These are phyloP conservation scores for apple (Malus domestica) DNA, from an alignment of 306 rosid species.

Conservation along the genomic window DNA sequence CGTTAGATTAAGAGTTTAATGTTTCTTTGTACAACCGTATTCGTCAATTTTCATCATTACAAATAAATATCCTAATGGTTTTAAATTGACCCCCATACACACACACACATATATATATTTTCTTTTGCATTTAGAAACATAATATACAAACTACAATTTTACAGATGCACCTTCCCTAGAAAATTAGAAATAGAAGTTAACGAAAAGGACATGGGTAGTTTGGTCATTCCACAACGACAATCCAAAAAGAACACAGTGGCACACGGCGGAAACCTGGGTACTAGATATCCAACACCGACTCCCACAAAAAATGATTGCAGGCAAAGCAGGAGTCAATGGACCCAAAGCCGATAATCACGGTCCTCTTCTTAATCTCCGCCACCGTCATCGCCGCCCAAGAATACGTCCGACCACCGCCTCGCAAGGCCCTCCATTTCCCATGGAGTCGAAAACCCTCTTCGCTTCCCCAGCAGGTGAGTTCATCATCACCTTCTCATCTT, in stretches of 20 bases:
- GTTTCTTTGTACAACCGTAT: too few relatives aligned
- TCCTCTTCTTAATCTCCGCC: slow-evolving; percentile 22
- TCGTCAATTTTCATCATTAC: too few relatives aligned
- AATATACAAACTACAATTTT: background rate
- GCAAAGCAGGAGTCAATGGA: slow-evolving; percentile 26
- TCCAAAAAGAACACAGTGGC: background rate
- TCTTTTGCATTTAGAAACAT: too few relatives aligned
- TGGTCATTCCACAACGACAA: background rate
- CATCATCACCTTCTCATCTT: background rate
- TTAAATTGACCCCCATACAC: too few relatives aligned
- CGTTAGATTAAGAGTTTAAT: too few relatives aligned
- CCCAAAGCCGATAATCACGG: slow-evolving; percentile 15
- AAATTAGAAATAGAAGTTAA: background rate
- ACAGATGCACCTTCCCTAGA: background rate
- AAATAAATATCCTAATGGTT: too few relatives aligned
- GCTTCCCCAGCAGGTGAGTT: slow-evolving; percentile 65
- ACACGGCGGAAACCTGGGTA: background rate
- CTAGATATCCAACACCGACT: background rate
- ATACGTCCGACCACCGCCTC: slow-evolving; percentile 77
- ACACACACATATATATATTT: too few relatives aligned
- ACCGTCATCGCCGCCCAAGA: slow-evolving; percentile 25
- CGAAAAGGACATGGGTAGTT: background rate
- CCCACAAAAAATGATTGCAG: background rate
- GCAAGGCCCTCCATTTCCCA: slow-evolving; percentile 55
- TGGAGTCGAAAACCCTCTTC: slow-evolving; percentile 39